Conservation (phyloP, 805 yeast genomes). For the Saccharomycopsis babjevae region DNA sequence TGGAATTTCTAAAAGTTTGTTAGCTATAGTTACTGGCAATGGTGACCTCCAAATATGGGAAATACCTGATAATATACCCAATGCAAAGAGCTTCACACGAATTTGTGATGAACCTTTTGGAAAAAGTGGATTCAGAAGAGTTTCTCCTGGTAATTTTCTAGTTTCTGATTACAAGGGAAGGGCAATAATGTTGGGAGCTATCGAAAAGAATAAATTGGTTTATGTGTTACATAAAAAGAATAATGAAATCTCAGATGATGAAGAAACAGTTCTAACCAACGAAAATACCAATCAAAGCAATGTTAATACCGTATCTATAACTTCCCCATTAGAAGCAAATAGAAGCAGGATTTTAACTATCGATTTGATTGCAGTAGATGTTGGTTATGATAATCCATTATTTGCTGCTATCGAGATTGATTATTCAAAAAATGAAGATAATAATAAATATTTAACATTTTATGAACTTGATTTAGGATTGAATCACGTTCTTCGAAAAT, state of each 20-base stretch:
- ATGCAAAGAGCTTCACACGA: slow-evolving; percentile 30
- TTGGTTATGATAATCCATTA: slow-evolving; percentile 70
- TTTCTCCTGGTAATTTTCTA: slow-evolving; percentile 65
- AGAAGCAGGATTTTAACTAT: slow-evolving; percentile 43
- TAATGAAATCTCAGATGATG: slow-evolving; percentile 31
- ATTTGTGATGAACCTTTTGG: slow-evolving; percentile 55
- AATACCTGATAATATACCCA: slow-evolving; percentile 41
- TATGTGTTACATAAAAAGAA: slow-evolving; percentile 36
- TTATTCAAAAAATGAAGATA: slow-evolving; percentile 34
- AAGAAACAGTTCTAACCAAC: slow-evolving; percentile 33
- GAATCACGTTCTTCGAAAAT: slow-evolving; percentile 56
- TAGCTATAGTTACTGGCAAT: slow-evolving; percentile 28
- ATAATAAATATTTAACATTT: slow-evolving; percentile 38
- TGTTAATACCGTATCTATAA: slow-evolving; percentile 32
- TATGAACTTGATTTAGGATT: slow-evolving; percentile 84
- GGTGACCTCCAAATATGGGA: slow-evolving; percentile 74
- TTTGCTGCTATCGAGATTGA: slow-evolving; percentile 75
- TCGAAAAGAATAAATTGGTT: slow-evolving; percentile 66
- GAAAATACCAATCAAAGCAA: slow-evolving; percentile 22
- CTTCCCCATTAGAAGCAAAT: slow-evolving; percentile 68
- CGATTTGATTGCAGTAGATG: slow-evolving; percentile 51
- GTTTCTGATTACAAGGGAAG: slow-evolving; percentile 64
- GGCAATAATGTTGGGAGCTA: slow-evolving; percentile 57
- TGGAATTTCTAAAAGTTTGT: slow-evolving; percentile 43
- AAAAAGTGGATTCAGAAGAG: slow-evolving; percentile 65